phyloP scores from a whole-genome alignment of 164 flowering plant genomes.

The Santalum album region DNA sequence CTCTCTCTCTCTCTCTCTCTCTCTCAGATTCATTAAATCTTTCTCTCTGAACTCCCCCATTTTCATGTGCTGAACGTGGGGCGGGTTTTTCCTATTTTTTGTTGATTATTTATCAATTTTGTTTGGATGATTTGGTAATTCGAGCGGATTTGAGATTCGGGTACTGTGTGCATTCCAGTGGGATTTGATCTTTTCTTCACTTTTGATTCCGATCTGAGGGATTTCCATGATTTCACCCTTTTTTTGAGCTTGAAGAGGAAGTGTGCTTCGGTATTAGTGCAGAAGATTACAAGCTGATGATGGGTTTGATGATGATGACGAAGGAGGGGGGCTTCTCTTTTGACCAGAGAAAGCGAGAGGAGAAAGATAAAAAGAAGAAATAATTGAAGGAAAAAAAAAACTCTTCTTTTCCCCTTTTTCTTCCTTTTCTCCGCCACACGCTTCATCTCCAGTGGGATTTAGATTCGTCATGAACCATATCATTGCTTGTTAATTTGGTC shows the following conservation, averaged over 20 bases:
- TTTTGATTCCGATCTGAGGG: slow-evolving; percentile 19
- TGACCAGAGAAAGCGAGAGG: slow-evolving; percentile 28
- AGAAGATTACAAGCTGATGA: slow-evolving; percentile 25
- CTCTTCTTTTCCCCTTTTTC: slow-evolving; percentile 4
- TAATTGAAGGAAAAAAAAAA: background rate
- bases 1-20: background rate
- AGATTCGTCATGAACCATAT: slow-evolving; percentile 10
- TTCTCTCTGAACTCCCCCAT: no score
- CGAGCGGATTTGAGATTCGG: background rate
- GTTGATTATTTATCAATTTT: background rate
- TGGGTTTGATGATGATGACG: slow-evolving; percentile 24
- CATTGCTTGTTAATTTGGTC: background rate
- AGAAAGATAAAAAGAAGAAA: slow-evolving; percentile 7
- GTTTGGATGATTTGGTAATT: background rate
- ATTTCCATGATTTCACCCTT: slow-evolving; percentile 38
- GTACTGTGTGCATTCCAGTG: slow-evolving; percentile 10
- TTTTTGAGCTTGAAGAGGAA: slow-evolving; percentile 28
- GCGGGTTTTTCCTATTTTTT: background rate
- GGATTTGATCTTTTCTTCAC: background rate
- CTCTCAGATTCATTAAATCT: no score
- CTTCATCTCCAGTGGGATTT: slow-evolving; percentile 10
- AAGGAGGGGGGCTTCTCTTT: slow-evolving; percentile 14
- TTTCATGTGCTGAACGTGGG: slow-evolving; percentile 2
- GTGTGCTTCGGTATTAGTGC: slow-evolving; percentile 21
- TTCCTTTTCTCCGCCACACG: background rate